Evolutionary conservation across 208 protist species (phyloP).

Genomic region (Crithidia mellificae): DNA sequence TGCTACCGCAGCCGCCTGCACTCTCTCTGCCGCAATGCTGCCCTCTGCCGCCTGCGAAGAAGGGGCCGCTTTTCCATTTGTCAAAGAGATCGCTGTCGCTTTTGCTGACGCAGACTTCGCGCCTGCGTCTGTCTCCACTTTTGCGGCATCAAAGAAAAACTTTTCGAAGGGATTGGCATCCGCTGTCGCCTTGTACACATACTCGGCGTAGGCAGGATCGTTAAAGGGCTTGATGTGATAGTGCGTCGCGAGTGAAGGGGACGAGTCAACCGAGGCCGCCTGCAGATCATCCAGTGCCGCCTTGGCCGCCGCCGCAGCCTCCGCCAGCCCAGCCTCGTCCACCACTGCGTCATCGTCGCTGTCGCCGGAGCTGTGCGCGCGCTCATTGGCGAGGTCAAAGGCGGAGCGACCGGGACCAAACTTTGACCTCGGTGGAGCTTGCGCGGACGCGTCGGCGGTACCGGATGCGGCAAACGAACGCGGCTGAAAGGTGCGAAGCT

Average conservation of each 20-base stretch:
- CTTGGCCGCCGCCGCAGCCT: conserved; percentile 2
- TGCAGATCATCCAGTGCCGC: conserved; percentile 7
- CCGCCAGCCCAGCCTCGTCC: neutral
- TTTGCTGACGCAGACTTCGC: neutral
- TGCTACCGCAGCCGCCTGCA: neutral
- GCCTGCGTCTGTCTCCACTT: neutral
- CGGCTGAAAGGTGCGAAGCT: conserved; percentile 44
- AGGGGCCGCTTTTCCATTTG: no score
- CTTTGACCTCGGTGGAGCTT: neutral
- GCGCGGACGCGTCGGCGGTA: neutral
- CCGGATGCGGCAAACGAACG: conserved; percentile 26
- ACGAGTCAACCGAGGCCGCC: conserved; percentile 36
- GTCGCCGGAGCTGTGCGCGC: conserved; percentile 2
- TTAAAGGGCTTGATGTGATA: conserved; percentile 70
- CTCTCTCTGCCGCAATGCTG: no score
- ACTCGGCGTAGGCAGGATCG: conserved; percentile 68
- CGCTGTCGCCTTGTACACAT: conserved; percentile 75
- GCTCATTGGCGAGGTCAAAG: conserved; percentile 5
- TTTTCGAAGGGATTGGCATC: conserved; percentile 85
- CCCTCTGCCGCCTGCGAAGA: no score
- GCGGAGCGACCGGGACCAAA: neutral
- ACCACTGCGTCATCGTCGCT: neutral
- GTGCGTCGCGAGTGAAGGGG: conserved; percentile 45
- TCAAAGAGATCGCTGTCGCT: no score
- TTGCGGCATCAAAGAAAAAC: conserved; percentile 24